These are phyloP conservation scores for Irpex lacteus DNA, from an alignment of 1,284 basidiomycete genomes.

Conservation along the genomic window DNA sequence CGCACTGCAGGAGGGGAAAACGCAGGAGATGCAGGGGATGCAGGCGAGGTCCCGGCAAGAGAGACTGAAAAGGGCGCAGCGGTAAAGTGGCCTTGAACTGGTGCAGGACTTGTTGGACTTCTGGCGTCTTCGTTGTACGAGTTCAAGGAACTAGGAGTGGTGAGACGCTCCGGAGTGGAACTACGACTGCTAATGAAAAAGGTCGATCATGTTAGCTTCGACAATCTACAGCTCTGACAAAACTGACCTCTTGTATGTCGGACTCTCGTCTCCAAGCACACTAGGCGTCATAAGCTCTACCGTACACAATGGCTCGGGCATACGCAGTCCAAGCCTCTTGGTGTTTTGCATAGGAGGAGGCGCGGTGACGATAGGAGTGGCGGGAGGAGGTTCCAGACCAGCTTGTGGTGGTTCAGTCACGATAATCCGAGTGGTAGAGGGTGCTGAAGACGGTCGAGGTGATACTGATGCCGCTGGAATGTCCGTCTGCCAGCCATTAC, in stretches of 20 bases:
- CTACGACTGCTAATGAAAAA: background rate
- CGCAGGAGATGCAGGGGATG: background rate
- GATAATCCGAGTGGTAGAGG: background rate
- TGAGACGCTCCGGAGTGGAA: conserved; percentile 12
- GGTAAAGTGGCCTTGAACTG: background rate
- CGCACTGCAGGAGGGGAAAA: too few species aligned
- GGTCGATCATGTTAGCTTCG: background rate
- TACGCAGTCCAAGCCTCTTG: background rate
- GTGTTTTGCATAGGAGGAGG: background rate
- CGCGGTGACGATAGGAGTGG: background rate
- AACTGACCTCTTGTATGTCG: conserved; percentile 10
- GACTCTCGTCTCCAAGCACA: background rate
- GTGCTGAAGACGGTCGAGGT: background rate
- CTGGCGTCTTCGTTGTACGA: background rate
- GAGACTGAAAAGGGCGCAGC: background rate
- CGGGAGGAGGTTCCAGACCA: background rate
- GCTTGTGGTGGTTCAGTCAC: background rate
- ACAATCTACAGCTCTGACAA: background rate
- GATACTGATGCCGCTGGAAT: background rate
- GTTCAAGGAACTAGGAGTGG: conserved; percentile 4
- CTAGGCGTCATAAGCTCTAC: background rate
- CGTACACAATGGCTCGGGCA: background rate
- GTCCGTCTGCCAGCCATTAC: background rate
- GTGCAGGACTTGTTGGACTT: background rate
- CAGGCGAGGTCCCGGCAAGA: background rate